Conservation (phyloP, 2,329 filamentous ascomycete genomes). For the Phaeosphaeriaceae sp. region DNA sequence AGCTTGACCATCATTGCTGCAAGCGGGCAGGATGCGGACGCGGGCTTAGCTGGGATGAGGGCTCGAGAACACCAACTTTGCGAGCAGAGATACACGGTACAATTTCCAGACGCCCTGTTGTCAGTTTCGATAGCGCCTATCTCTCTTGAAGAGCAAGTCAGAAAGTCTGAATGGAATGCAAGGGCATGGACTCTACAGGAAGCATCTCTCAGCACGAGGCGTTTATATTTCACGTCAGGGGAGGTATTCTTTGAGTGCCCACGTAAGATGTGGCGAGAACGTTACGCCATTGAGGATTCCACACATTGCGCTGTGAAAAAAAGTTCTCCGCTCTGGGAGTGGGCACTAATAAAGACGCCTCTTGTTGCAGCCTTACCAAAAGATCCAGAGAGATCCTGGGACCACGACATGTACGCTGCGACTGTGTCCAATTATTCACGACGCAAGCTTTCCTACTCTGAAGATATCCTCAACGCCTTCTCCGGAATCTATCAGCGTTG, state of each 20-base stretch:
- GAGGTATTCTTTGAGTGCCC: constrained; percentile 1
- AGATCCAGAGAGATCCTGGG: background rate
- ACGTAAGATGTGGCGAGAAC: background rate
- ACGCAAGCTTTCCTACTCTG: background rate
- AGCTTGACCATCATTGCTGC: background rate
- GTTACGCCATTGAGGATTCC: background rate
- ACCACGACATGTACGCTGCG: background rate
- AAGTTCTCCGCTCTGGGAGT: background rate
- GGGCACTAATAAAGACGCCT: background rate
- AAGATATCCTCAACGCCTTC: background rate
- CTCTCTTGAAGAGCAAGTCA: background rate
- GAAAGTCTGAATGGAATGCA: background rate
- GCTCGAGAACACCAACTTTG: background rate
- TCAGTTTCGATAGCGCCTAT: background rate
- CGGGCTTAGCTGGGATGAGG: background rate
- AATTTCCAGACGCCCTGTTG: too few relatives aligned
- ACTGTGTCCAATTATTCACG: background rate
- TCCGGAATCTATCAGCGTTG: background rate
- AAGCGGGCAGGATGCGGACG: background rate
- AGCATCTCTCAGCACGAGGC: background rate
- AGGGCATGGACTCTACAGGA: constrained; percentile 2
- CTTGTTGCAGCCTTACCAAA: background rate
- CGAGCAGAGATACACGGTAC: background rate
- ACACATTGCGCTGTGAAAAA: background rate
- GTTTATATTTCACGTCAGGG: background rate